Base-by-base conservation (phyloP, 768 basidiomycete genomes). In the Phanerodontia chrysosporium region DNA sequence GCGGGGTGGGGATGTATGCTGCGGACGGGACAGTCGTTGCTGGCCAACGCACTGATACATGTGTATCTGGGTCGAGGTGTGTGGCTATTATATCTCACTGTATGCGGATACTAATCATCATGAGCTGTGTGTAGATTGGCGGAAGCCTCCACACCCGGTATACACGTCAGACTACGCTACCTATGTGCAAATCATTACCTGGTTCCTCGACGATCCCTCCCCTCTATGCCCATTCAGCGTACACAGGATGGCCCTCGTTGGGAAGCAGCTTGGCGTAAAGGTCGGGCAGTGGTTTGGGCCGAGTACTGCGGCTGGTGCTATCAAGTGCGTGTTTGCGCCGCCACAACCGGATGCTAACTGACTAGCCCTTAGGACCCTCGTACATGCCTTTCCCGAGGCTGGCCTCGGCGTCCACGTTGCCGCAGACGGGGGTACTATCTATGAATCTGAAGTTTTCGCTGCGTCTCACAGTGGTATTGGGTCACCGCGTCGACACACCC, bases 271-370 rank as follows among this genome's bases (percentile, higher is more conserved):
- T 1, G 96, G 96, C 13, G 98, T 92, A 61, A 92, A 94, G 63
- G 90, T 98, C 0, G 96, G 96, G 0, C 90, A 94, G 72, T 98
- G 96, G 96, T 98, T 98, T 67, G 96, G 96, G 0, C 96, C 96
- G 0, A 95, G 92, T 68, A 94, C 92, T 0, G 97, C 96, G n/a
- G 95, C 95, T 8, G 95, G 95, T 36, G 95, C 94, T 12, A 90
- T 98, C 75, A 93, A 90, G 90, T 92, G 68, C 49, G 68, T 67
- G 51, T 12, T 22, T n/a, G n/a, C n/a, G 25, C 10, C 39, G 21
- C 30, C 12, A 57, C 39, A 12, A 45, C 44, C 55, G 3, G 45
- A 21, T 59, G 25, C 51, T 25, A 39, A 39, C 21, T n/a, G 16
- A 51, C 21, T 21, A 18, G n/a, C 18, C 29, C 45, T 1, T 67